Base-by-base conservation (phyloP, 768 basidiomycete genomes). In the Wakefieldia striispora region DNA sequence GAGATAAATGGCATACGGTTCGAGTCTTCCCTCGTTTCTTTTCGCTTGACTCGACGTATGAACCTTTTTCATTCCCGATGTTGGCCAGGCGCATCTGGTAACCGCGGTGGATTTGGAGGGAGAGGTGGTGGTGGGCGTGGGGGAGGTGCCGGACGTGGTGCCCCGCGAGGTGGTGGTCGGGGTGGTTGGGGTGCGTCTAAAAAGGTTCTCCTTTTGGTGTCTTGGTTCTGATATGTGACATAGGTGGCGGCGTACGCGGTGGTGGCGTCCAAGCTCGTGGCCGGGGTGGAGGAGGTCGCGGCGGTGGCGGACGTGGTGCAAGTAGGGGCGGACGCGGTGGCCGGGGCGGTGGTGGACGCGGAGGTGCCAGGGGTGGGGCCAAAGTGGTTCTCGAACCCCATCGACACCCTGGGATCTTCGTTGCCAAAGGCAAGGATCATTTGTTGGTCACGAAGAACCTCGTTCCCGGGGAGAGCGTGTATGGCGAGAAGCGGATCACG, bases 391-490 rank as follows among this genome's bases (percentile, higher is more conserved):
- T 99, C 54, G 95, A 98, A 69, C 94, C 95, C 0, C 97, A 99
- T 76, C 80, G 88, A 64, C 97, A 99, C 70, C 72, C 83, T 29
- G 97, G 97, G 43, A 81, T 99, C 45, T 99, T 97, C 75, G 88
- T 99, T 63, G 97, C 97, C 50, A 90, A 90, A 70, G 95, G 94
- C 70, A 98, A 99, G 73, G 97, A 98, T 63, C 86, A 91, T 62
- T 81, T 98, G 71, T 76, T 99, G 57, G 97, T 99, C 70, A 98
- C 97, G 34, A 93, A 94, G 75, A 98, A 97, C 71, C 81, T 99
- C 67, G 93, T 91, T 35, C 97, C 97, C 1, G 97, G 97, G 40
- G 97, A 98, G 66, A 88, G 89, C 7, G 95, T 99, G 10, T 99
- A 99, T 68, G 97, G 97, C 53, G 97, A 99, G 72, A 99, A 99